Evolutionary conservation across 2,329 filamentous ascomycete species (phyloP).

Genomic region (Monosporascus cannonballus): DNA sequence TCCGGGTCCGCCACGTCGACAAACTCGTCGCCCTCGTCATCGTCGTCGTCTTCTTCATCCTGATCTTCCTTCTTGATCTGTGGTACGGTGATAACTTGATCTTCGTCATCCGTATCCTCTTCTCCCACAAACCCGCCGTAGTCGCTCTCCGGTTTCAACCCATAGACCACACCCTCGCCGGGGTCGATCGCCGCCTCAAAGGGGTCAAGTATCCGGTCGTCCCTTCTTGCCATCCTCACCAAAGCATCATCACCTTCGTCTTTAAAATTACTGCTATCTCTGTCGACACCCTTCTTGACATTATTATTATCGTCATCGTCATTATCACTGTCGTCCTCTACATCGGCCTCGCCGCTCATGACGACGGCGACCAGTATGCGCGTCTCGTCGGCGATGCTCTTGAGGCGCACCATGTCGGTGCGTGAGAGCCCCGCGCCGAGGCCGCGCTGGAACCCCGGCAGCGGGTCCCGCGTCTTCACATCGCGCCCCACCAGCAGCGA

Average conservation of each 20-base stretch:
- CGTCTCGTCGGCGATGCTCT: conserved; percentile 72
- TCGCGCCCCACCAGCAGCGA: conserved; percentile 66
- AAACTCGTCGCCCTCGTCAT: conserved; percentile 5
- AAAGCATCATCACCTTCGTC: too few relatives aligned
- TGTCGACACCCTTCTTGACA: neutral
- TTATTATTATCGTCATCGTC: conserved; percentile 28
- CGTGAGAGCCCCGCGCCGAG: conserved; percentile 60
- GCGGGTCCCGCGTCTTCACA: conserved; percentile 52
- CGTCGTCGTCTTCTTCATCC: conserved; percentile 3
- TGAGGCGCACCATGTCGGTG: conserved; percentile 83
- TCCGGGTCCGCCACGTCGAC: conserved; percentile 2
- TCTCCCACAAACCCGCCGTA: neutral
- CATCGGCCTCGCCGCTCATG: conserved; percentile 48
- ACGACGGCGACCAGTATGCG: conserved; percentile 64
- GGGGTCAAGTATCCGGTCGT: neutral
- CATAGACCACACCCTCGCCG: neutral
- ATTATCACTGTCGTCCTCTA: conserved; percentile 38
- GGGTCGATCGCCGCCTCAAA: neutral
- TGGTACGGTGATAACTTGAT: neutral
- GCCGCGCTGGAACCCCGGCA: conserved; percentile 66
- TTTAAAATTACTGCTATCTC: too few relatives aligned
- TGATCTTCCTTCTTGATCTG: conserved; percentile 1
- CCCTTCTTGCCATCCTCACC: too few relatives aligned
- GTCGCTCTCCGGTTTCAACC: neutral
- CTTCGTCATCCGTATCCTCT: neutral